These are phyloP conservation scores for Beauveria varroae DNA, from an alignment of 2,329 filamentous ascomycete species.

Conservation along the genomic window DNA sequence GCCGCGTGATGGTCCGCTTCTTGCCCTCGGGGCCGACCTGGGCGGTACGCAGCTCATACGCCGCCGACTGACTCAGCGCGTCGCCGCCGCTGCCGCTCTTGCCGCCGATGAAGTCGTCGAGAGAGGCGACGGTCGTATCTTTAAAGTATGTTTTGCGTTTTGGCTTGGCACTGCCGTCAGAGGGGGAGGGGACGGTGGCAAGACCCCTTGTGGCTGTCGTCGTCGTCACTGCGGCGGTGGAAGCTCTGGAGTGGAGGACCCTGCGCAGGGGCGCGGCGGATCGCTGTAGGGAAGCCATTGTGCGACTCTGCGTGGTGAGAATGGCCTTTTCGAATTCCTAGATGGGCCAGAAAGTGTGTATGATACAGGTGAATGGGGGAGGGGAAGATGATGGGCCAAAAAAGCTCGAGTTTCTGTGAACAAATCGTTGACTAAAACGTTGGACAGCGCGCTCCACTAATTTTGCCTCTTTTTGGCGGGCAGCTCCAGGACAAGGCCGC, in stretches of 20 bases:
- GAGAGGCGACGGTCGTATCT: slow-evolving; percentile 47
- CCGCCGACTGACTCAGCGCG: slow-evolving; percentile 41
- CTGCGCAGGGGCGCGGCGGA: slow-evolving; percentile 35
- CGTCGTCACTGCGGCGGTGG: slow-evolving; percentile 15
- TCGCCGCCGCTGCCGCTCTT: slow-evolving; percentile 21
- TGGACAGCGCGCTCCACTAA: slow-evolving; percentile 8
- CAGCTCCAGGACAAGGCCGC: neutral
- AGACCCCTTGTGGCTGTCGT: slow-evolving; percentile 28
- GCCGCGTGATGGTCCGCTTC: slow-evolving; percentile 59
- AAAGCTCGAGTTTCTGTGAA: slow-evolving; percentile 7
- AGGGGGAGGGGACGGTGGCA: slow-evolving; percentile 37
- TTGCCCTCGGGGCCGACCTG: slow-evolving; percentile 56
- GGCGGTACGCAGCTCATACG: slow-evolving; percentile 54
- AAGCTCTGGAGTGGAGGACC: slow-evolving; percentile 24
- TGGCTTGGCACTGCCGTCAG: slow-evolving; percentile 20
- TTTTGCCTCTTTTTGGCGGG: neutral
- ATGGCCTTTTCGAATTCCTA: neutral
- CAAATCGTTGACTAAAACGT: slow-evolving; percentile 12
- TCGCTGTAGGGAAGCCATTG: slow-evolving; percentile 35
- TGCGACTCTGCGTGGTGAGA: neutral
- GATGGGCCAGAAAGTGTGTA: neutral
- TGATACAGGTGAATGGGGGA: neutral
- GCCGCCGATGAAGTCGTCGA: slow-evolving; percentile 49
- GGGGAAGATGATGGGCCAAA: neutral
- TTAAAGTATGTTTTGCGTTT: slow-evolving; percentile 49